Conservation (phyloP, 305 asterid species). For the Stenogyne calaminthoides region DNA sequence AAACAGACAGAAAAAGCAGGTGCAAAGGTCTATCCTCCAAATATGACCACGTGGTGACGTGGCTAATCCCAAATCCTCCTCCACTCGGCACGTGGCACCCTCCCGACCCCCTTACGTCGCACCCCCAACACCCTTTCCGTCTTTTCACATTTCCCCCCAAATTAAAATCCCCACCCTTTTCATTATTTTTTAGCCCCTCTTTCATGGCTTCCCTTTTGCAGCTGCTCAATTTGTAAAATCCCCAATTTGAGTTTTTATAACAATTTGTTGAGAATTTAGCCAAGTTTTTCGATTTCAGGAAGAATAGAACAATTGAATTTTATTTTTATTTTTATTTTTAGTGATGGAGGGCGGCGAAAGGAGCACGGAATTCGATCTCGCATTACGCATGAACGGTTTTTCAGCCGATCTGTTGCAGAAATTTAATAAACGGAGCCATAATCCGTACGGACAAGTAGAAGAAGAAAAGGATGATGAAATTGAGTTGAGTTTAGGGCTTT, state of each 20-base stretch:
- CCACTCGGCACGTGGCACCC: slow-evolving; percentile 31
- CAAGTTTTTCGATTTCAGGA: not conserved
- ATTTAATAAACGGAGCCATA: slow-evolving; percentile 10
- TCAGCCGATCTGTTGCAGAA: slow-evolving; percentile 43
- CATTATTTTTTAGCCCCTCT: not conserved
- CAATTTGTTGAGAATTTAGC: not conserved
- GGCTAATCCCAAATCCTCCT: slow-evolving; percentile 27
- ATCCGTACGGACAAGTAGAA: not conserved
- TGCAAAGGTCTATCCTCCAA: slow-evolving; percentile 23
- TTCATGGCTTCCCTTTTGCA: not conserved
- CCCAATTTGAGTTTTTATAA: not conserved
- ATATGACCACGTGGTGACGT: slow-evolving; percentile 38
- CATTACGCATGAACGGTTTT: slow-evolving; percentile 29
- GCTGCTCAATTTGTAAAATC: slow-evolving; percentile 20
- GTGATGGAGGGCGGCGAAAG: slow-evolving; percentile 44
- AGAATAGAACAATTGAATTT: slow-evolving; percentile 30
- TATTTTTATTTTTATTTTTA: not conserved
- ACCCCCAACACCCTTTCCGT: slow-evolving; percentile 32
- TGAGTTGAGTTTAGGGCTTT: slow-evolving; percentile 76
- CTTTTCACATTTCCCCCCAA: slow-evolving; percentile 19
- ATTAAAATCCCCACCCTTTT: not conserved
- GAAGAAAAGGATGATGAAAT: slow-evolving; percentile 46
- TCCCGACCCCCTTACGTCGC: slow-evolving; percentile 32
- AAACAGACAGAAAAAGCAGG: not conserved
- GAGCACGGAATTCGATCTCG: slow-evolving; percentile 22